phyloP scores from a whole-genome alignment of 352 stramenopile genomes.

The Globisporangium cylindrosporum region DNA sequence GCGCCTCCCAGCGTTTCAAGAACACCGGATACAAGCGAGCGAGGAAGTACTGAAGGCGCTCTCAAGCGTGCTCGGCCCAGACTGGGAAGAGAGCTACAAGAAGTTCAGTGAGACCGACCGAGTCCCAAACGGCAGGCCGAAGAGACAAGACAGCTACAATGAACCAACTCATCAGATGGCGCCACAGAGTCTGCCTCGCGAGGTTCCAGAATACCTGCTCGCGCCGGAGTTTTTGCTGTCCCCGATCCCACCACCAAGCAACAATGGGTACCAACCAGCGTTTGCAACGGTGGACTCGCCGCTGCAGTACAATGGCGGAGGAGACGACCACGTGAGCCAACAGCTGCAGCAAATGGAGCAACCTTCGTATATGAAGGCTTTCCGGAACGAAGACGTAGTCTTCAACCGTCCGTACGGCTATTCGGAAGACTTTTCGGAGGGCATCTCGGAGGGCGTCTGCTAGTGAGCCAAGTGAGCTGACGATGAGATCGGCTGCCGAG shows the following conservation, averaged over 20 bases:
- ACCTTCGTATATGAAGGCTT: conserved; percentile 65
- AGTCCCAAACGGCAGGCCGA: conserved; percentile 27
- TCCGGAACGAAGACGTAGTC: conserved; percentile 57
- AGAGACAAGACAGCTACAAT: conserved; percentile 13
- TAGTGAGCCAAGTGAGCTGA: conserved; percentile 19
- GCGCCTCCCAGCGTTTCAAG: conserved; percentile 62
- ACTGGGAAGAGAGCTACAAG: conserved; percentile 77
- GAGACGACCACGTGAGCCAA: conserved; percentile 22
- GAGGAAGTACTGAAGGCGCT: conserved; percentile 85
- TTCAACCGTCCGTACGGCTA: conserved; percentile 64
- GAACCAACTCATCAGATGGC: neutral
- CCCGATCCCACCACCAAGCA: conserved; percentile 40
- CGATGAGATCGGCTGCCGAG: neutral
- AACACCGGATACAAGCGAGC: conserved; percentile 76
- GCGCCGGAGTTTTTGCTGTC: conserved; percentile 54
- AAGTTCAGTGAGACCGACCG: conserved; percentile 49
- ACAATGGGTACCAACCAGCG: conserved; percentile 27
- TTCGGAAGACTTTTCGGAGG: conserved; percentile 74
- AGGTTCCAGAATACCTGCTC: conserved; percentile 37
- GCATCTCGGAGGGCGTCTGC: conserved; percentile 78
- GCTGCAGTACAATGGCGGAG: conserved; percentile 31
- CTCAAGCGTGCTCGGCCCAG: conserved; percentile 64
- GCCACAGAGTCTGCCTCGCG: conserved; percentile 31
- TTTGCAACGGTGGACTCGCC: conserved; percentile 50
- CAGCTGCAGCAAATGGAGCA: conserved; percentile 22